Evolutionary conservation across 345 rosid species (phyloP).

Genomic region (Rhodamnia argentea): DNA sequence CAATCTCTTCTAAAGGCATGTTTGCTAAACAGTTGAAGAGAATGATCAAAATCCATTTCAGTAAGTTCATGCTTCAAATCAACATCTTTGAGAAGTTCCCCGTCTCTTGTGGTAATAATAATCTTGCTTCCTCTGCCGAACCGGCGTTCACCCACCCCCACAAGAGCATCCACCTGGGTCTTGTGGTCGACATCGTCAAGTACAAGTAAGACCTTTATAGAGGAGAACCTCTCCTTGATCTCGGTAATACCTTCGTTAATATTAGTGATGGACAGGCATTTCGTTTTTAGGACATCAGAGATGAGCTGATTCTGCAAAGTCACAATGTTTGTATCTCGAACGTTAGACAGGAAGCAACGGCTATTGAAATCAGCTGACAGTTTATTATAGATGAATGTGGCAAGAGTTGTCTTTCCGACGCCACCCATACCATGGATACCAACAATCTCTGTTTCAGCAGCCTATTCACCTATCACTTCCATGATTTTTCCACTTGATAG

Average conservation of each 20-base stretch:
- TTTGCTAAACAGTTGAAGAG: background rate
- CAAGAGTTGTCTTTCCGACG: background rate
- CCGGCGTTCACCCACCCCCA: background rate
- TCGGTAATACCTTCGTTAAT: background rate
- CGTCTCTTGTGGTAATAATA: background rate
- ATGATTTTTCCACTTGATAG: background rate
- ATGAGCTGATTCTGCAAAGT: background rate
- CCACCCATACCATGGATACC: slow-evolving; percentile 4
- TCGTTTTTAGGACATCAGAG: background rate
- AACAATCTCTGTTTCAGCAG: background rate
- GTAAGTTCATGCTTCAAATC: background rate
- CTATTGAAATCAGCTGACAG: background rate
- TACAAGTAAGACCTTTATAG: background rate
- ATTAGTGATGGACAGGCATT: no score
- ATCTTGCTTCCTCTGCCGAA: background rate
- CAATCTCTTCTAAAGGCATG: background rate
- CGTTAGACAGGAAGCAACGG: background rate
- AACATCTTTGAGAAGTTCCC: background rate
- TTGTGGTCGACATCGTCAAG: background rate
- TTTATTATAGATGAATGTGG: background rate
- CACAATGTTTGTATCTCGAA: background rate
- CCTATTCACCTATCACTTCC: background rate
- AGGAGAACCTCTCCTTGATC: background rate
- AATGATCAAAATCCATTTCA: background rate
- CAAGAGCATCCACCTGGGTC: background rate